These are phyloP conservation scores for Platanthera guangdongensis DNA, from an alignment of 106 monocot species.

Conservation along the genomic window DNA sequence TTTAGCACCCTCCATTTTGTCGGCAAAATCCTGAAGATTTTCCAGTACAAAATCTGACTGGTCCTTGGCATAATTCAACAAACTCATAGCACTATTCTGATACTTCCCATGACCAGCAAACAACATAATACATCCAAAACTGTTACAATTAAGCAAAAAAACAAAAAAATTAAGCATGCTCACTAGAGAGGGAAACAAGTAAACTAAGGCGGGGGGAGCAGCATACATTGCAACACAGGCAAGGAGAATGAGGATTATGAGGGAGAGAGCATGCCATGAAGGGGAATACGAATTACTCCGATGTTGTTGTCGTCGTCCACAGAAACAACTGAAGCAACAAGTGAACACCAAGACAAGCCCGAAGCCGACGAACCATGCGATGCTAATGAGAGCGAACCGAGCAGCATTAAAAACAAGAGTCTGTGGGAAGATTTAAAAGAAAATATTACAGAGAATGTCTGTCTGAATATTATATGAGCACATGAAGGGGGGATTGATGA, in stretches of 20 bases:
- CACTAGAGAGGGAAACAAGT: not conserved
- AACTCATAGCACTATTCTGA: conserved; percentile 46
- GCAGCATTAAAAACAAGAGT: conserved; percentile 56
- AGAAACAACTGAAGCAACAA: conserved; percentile 42
- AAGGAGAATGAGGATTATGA: conserved; percentile 51
- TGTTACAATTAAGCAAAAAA: conserved; percentile 11
- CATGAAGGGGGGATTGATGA: not conserved
- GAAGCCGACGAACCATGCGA: conserved; percentile 58
- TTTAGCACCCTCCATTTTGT: conserved; percentile 53
- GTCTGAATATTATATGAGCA: not conserved
- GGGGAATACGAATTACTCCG: conserved; percentile 58
- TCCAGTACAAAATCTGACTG: conserved; percentile 63
- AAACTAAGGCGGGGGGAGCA: too few species aligned
- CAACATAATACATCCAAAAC: conserved; percentile 50
- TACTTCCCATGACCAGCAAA: conserved; percentile 73
- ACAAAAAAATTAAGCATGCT: not conserved
- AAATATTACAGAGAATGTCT: not conserved
- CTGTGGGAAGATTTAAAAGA: conserved; percentile 22
- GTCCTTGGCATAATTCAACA: conserved; percentile 50
- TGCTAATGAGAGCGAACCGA: conserved; percentile 37
- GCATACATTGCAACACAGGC: conserved; percentile 56
- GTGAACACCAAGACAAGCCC: conserved; percentile 42
- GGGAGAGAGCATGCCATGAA: conserved; percentile 38
- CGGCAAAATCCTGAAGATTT: conserved; percentile 61
- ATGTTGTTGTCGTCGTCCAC: conserved; percentile 29